phyloP scores from a whole-genome alignment of 306 rosid species.

The Fagus crenata region DNA sequence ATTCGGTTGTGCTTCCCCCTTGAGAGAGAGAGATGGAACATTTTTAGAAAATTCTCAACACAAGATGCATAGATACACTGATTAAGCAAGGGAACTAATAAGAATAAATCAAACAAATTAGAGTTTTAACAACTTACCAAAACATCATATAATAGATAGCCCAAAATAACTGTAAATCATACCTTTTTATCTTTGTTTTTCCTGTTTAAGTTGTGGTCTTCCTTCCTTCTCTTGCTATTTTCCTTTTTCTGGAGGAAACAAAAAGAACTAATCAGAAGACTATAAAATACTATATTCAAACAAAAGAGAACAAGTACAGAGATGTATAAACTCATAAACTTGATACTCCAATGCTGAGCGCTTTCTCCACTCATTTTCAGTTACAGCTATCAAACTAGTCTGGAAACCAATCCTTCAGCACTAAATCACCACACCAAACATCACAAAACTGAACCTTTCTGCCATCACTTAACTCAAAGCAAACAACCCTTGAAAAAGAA shows the following conservation, averaged over 20 bases:
- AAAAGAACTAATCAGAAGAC: constrained; percentile 16
- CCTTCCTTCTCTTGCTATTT: constrained; percentile 97
- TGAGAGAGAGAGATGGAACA: too few species aligned
- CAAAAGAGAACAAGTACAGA: constrained; percentile 1
- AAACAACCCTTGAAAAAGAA: too few species aligned
- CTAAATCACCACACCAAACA: too few species aligned
- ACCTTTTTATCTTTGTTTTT: constrained; percentile 95
- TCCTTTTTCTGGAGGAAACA: constrained; percentile 73
- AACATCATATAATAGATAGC: neutral
- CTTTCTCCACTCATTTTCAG: too few species aligned
- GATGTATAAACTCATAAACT: neutral
- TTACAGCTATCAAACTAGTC: too few species aligned
- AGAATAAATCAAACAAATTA: neutral
- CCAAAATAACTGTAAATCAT: constrained; percentile 13
- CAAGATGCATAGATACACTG: neutral
- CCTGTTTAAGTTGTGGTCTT: constrained; percentile 70
- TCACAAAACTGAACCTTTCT: too few species aligned
- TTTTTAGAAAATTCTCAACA: neutral
- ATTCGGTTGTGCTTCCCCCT: too few species aligned
- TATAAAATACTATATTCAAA: neutral
- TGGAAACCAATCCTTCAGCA: too few species aligned
- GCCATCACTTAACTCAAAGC: too few species aligned
- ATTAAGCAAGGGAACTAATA: neutral
- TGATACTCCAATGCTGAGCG: too few species aligned
- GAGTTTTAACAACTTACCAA: neutral